Evolutionary conservation across 768 basidiomycete species (phyloP).

Genomic region (Phanerochaete sordida): DNA sequence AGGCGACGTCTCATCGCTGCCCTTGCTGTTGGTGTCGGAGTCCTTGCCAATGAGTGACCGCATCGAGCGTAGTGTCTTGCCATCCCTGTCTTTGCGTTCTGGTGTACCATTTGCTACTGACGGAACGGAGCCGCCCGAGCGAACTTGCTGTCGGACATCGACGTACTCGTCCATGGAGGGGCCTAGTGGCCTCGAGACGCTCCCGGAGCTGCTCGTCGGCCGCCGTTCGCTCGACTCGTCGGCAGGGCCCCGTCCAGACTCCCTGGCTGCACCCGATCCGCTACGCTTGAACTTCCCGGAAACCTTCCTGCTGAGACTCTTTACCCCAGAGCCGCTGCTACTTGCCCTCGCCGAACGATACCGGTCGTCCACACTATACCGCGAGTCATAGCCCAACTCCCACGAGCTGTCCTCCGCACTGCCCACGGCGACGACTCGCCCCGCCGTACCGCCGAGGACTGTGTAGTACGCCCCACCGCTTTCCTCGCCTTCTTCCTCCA

Average conservation of each 20-base stretch:
- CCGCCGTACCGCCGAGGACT: conserved; percentile 47
- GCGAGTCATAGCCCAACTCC: conserved; percentile 11
- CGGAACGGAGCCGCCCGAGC: conserved; percentile 1
- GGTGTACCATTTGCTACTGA: conserved; percentile 6
- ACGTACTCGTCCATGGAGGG: conserved; percentile 15
- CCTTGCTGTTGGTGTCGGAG: conserved; percentile 15
- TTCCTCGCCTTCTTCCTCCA: conserved; percentile 19
- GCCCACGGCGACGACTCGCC: conserved; percentile 41
- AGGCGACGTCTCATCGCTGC: conserved; percentile 25
- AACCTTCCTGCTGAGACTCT: conserved; percentile 32
- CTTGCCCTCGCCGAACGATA: not conserved
- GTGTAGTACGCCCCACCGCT: conserved; percentile 49
- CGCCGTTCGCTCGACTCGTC: conserved; percentile 14
- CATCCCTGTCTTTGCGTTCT: conserved; percentile 3
- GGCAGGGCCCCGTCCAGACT: not conserved
- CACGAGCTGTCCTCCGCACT: conserved; percentile 37
- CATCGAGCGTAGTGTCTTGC: conserved; percentile 9
- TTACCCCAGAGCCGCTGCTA: conserved; percentile 7
- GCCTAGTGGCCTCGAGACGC: not conserved
- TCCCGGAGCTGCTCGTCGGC: conserved; percentile 13
- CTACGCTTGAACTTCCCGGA: conserved; percentile 32
- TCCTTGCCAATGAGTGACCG: conserved; percentile 12
- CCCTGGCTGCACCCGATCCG: conserved; percentile 10
- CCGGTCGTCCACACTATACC: conserved; percentile 8
- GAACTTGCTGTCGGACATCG: not conserved